A percentile compares a stretch with the other conserved stretches of the same genome.
Conservation (phyloP, 2,329 filamentous ascomycete genomes). For the Bisporella sp. region DNA sequence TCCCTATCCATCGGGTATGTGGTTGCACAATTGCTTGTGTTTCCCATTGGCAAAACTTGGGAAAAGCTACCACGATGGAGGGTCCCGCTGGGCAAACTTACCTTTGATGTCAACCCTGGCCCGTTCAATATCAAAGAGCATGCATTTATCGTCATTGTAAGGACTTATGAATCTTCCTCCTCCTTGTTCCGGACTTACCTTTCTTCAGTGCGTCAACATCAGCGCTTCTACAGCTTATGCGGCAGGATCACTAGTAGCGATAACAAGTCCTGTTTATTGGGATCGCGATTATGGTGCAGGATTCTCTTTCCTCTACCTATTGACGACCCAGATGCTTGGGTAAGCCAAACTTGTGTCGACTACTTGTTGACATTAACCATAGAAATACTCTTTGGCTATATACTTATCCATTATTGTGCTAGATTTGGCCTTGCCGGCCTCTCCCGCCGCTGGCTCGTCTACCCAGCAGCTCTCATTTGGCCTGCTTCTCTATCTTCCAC, state of each 20-base stretch:
- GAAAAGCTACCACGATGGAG: constrained; percentile 28
- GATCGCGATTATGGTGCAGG: constrained; percentile 36
- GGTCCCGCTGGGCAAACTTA: constrained; percentile 41
- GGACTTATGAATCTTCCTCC: neutral
- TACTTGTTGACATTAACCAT: constrained; percentile 54
- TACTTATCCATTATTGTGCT: constrained; percentile 60
- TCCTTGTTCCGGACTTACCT: too few relatives aligned
- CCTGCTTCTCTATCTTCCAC: constrained; percentile 31
- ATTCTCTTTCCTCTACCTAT: constrained; percentile 55
- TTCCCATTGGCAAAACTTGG: constrained; percentile 48
- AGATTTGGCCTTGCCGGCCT: constrained; percentile 54
- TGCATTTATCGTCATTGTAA: constrained; percentile 58
- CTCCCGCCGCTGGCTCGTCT: constrained; percentile 56
- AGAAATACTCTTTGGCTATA: constrained; percentile 62
- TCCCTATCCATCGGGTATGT: constrained; percentile 33
- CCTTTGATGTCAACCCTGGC: constrained; percentile 56
- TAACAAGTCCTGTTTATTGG: constrained; percentile 30
- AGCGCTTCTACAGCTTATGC: constrained; percentile 52
- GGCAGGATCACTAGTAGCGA: constrained; percentile 25
- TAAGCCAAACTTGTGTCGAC: constrained; percentile 41
- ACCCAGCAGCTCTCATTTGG: constrained; percentile 59
- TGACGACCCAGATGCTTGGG: constrained; percentile 35
- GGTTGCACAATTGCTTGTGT: constrained; percentile 16
- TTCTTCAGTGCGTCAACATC: constrained; percentile 53
- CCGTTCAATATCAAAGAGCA: constrained; percentile 69